Evolutionary conservation across 2,329 filamentous ascomycete genomes (phyloP).

Genomic region (Fusarium scirpi): DNA sequence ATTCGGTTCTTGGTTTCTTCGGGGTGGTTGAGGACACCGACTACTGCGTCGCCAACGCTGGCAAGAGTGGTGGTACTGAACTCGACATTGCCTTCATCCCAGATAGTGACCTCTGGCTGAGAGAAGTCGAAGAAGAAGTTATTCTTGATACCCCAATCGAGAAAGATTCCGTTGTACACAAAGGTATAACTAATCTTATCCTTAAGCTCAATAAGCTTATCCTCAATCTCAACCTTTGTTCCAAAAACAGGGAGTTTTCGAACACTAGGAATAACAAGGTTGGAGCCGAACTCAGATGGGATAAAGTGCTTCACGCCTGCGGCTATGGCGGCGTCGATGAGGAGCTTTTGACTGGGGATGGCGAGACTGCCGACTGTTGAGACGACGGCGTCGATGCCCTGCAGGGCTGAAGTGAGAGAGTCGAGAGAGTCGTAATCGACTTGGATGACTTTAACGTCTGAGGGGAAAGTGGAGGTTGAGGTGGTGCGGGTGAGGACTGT

Average conservation of each 20-base stretch:
- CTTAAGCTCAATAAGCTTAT: constrained; percentile 56
- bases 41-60: constrained; percentile 61
- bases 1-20: constrained; percentile 65
- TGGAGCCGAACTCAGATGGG: constrained; percentile 67
- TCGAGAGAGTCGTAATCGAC: constrained; percentile 59
- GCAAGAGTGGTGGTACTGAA: constrained; percentile 63
- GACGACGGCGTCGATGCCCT: constrained; percentile 69
- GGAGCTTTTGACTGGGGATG: constrained; percentile 53
- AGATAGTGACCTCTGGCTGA: constrained; percentile 56
- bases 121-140: constrained; percentile 59
- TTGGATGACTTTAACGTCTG: constrained; percentile 48
- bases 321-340: constrained; percentile 69
- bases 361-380: constrained; percentile 52
- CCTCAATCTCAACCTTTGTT: constrained; percentile 59
- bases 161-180: constrained; percentile 66
- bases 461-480: constrained; percentile 55
- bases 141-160: constrained; percentile 65
- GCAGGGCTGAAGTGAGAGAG: constrained; percentile 63
- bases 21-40: constrained; percentile 61
- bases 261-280: constrained; percentile 51
- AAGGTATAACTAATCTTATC: constrained; percentile 65
- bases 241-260: constrained; percentile 63
- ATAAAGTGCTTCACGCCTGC: constrained; percentile 72
- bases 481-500: constrained; percentile 53
- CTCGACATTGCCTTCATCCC: constrained; percentile 62